Base-by-base conservation (phyloP, 2,329 filamentous ascomycete genomes). In the Cordyceps cicadae region DNA sequence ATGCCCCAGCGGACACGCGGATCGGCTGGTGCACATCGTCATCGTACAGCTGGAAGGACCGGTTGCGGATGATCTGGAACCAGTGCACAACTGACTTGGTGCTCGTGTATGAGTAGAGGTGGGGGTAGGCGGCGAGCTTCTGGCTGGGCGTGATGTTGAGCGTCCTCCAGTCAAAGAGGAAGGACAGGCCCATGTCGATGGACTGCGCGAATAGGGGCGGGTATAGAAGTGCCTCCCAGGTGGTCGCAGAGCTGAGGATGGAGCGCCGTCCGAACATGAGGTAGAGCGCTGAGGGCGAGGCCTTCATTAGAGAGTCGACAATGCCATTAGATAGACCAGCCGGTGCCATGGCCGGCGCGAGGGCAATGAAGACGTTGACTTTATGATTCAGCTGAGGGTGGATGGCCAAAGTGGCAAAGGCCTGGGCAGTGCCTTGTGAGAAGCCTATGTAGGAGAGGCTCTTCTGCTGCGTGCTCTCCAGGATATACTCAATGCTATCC, bases 1-100 rank as follows among this genome's bases (percentile, higher is more conserved):
- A 29, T 8, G 83, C 83, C 5, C 86, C 86, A 24, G 83, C 84
- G 43, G 34, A 37, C 34, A 92, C 78, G 59, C 86, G 85, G 62
- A 96, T 78, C 0, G 88, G 88, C 32, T 87, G 87, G 61, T 92
- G 89, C 0, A 94, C 83, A 68, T 97, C 93, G 70, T 99, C 94
- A 70, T 99, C 94, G 73, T 92, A 97, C 90, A 99, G 97, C 74
- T 99, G 94, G 73, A 99, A 97, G 29, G 86, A 92, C 68, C 91
- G 90, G 69, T 93, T 97, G 65, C 94, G 88, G 68, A 99, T 99
- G 70, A 99, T 97, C 71, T 99, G 94, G 72, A 99, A 99, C 94
- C 94, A 99, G 71, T 99, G 94, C 0, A 99, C 94, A 9, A 99
- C 92, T 21, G 88, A 92, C 75, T 99, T 99, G 61, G 92, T 96